Base-by-base conservation (phyloP, 305 asterid genomes). In the Fraxinus paxiana region DNA sequence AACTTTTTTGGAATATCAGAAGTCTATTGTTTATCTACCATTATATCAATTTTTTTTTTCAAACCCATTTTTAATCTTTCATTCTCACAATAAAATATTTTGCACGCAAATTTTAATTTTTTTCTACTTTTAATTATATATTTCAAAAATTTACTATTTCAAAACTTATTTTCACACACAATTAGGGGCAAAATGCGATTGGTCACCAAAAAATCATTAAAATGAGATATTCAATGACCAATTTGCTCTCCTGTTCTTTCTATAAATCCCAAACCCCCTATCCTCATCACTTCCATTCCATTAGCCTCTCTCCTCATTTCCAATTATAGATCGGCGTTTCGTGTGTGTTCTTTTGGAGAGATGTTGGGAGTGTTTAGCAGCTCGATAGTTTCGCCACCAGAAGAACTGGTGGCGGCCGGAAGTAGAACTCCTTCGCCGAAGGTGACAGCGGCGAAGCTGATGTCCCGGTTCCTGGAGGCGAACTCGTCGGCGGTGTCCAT, bases 381-480 rank as follows among this genome's bases (percentile, higher is more conserved):
- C 85, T 85, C 94, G 33, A 84, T 96, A 48, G 89, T 96, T 84
- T 85, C 99, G 54, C 95, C 98, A 73, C 99, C 99, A 82, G 97
- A 91, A 6, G 99, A 96, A 95, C 92, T 96, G 83, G 99, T 96
- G 86, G 95, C 97, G 0, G 99, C 98, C 18, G 98, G 99, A 4
- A 89, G 95, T 92, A 87, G 98, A 79, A 96, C 99, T 38, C 99
- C 99, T 59, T 96, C 99, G 80, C 99, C 99, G 72, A 96, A 96
- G 88, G 92, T 80, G 77, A 88, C 95, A 84, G 90, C 97, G 88
- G 91, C 81, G 3, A 93, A 91, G 84, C 93, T 96, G 90, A 81
- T 92, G 89, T 86, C 90, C 33, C 94, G 98, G 51, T 96, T 96
- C 80, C 73, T 96, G 43, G 88, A 79, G 73, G 88, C 85, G 74